Evolutionary conservation across 2,329 filamentous ascomycete genomes (phyloP).

Genomic region (Ascosphaera aggregata): DNA sequence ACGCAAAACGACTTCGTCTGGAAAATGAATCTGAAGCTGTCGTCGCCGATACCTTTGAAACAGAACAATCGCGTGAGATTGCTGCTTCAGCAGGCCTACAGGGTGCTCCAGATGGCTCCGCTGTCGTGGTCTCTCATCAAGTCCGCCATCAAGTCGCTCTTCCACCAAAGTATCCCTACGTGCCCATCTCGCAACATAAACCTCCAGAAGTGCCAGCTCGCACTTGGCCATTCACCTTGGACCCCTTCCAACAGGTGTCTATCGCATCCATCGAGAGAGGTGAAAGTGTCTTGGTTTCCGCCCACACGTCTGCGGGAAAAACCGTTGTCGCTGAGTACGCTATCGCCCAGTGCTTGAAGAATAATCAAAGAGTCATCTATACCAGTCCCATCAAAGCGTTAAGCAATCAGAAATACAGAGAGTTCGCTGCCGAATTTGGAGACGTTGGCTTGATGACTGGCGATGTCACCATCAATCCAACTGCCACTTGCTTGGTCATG

Average conservation of each 20-base stretch:
- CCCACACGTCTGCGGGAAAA: slow-evolving; percentile 93
- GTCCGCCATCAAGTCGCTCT: slow-evolving; percentile 95
- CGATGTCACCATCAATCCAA: slow-evolving; percentile 97
- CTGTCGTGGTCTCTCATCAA: slow-evolving; percentile 79
- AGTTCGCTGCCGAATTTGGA: slow-evolving; percentile 86
- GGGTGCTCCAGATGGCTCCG: slow-evolving; percentile 33
- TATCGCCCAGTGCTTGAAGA: slow-evolving; percentile 88
- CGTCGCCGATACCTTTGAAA: slow-evolving; percentile 83
- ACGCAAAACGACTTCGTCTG: slow-evolving; percentile 23
- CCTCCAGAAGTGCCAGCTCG: slow-evolving; percentile 69
- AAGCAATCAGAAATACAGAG: slow-evolving; percentile 96
- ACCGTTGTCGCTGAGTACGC: slow-evolving; percentile 97
- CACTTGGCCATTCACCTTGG: slow-evolving; percentile 69
- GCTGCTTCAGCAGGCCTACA: slow-evolving; percentile 50
- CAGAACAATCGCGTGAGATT: slow-evolving; percentile 78
- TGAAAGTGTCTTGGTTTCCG: slow-evolving; percentile 90
- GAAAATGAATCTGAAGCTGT: slow-evolving; percentile 51
- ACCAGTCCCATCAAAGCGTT: slow-evolving; percentile 97
- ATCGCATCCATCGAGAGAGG: slow-evolving; percentile 89
- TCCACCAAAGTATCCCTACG: slow-evolving; percentile 80
- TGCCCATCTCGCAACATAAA: slow-evolving; percentile 87
- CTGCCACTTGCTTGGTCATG: slow-evolving; percentile 94
- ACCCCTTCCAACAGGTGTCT: slow-evolving; percentile 91
- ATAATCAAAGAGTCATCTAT: slow-evolving; percentile 96
- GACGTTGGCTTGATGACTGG: slow-evolving; percentile 97